Base-by-base conservation (phyloP, 805 yeast genomes). In the Candida verbasci region DNA sequence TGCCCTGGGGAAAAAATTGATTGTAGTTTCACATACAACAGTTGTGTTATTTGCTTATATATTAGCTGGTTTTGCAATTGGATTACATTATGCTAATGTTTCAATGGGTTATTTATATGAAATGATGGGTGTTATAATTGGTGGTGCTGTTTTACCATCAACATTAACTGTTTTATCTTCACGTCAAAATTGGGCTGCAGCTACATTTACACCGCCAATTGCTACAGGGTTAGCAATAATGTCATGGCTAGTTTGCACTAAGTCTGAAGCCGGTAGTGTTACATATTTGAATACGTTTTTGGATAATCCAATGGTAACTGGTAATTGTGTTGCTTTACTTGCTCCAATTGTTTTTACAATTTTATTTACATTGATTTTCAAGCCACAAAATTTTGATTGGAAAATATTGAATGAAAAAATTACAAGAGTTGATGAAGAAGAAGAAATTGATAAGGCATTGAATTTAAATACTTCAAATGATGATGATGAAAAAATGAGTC, bases 241-340 rank as follows among this genome's bases (percentile, higher is more conserved):
- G 64, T 65, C 86, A 17, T 68, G 73, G 73, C 59, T 68, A 45
- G 57, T 60, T 17, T 50, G 58, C 44, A 56, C 72, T 35, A 58
- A 60, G 44, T 50, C 42, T 21, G 48, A 56, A 41, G 58, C 56
- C 37, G 69, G 69, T 9, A 16, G 49, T 1, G 45, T 68, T 18
- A 52, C 44, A 26, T 58, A 64, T 31, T 56, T 48, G 41, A 68
- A 55, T 62, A 78, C 94, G n/a, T 93, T 91, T 46, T 75, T 72
- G 44, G 95, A 89, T 57, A 74, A 85, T 53, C 83, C 96, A 27
- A 89, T 89, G 96, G 70, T 87, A 44, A 80, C 82, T 3, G 96
- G 96, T 42, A 88, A 88, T 58, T 78, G 86, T 31, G 88, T 86
- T 35, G 91, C 96, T 0, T 62, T 88, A 42, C 65, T 78, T 37